These are phyloP conservation scores for Microdochium nivale DNA, from an alignment of 2,329 filamentous ascomycete genomes.

Conservation along the genomic window DNA sequence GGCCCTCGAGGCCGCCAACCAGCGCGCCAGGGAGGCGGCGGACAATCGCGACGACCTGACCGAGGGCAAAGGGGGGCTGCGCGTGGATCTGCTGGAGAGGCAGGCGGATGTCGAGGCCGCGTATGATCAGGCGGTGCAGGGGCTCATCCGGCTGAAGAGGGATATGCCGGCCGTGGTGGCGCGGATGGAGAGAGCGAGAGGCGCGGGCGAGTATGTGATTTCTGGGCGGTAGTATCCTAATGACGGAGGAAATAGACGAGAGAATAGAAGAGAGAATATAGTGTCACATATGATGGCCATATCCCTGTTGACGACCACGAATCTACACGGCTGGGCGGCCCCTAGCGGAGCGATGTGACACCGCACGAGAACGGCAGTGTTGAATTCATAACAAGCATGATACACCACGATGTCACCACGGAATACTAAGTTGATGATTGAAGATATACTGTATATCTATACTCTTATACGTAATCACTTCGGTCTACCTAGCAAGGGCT, in stretches of 20 bases:
- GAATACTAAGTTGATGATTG: no score
- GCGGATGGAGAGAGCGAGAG: constrained; percentile 55
- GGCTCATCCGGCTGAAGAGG: constrained; percentile 44
- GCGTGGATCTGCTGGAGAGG: constrained; percentile 32
- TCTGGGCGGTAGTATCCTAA: constrained; percentile 8
- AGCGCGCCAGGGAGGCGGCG: constrained; percentile 9
- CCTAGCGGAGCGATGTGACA: no score
- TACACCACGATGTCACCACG: no score
- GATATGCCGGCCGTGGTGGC: constrained; percentile 55
- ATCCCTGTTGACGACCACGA: not conserved
- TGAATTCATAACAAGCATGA: no score
- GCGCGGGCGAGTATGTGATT: constrained; percentile 50
- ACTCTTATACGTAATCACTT: constrained; percentile 7
- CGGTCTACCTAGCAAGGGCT: not conserved
- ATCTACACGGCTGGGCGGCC: no score
- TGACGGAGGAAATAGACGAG: constrained; percentile 14
- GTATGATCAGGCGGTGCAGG: constrained; percentile 39
- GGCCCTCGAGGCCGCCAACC: constrained; percentile 21
- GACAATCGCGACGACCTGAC: constrained; percentile 10
- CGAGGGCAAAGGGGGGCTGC: constrained; percentile 7
- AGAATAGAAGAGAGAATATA: constrained; percentile 10
- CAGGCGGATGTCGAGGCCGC: constrained; percentile 35
- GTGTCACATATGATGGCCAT: constrained; percentile 3
- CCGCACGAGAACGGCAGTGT: no score
- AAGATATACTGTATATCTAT: not conserved